Evolutionary conservation across 345 rosid species (phyloP), one percentile per base, ranked within the genome.

Genomic region (Dipteronia sinensis): DNA sequence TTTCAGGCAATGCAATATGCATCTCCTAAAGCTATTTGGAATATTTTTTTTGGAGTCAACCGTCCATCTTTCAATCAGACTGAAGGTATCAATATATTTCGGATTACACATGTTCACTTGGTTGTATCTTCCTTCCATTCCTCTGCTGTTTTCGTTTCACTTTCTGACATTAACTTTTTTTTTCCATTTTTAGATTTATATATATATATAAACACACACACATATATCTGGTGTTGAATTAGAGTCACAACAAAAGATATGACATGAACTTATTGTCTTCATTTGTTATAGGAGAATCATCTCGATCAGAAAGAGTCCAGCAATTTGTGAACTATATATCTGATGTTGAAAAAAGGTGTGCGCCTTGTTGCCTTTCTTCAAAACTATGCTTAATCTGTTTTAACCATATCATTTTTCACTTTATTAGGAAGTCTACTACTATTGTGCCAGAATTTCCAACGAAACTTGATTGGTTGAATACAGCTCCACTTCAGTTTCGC

Each of bases 1-100:
- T 79, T 84, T 25, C 82, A 95, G 98, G 92, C 98, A 79, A 93
- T 95, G 95, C 98, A 93, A 69, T 95, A 91, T 88, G 88, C 91
- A 78, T 93, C 98, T 58, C 98, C 95, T 15, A 89, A 93, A 88
- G 95, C 93, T 80, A 70, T 95, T 77, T 92, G 97, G 98, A 93
- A 95, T 79, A 25, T 86, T 78, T 76, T 91, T 77, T 89, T 93
- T 74, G 95, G 97, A 81, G 85, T 84, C 51, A 84, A 76, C 61
- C 83, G 55, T 75, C 92, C 93, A 40, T 86, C 86, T 65, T 87
- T 88, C 83, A 79, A 75, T 53, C 86, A 79, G 72, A 80, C 71
- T 73, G 87, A 82, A 74, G 93, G 93, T 91, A 80, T 65, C 58
- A 34, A 62, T 56, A n/a, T 46, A 64, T 80, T 12, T 66, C 46